These are phyloP conservation scores for Scopulariopsis brevicaulis DNA, from an alignment of 2,329 filamentous ascomycete genomes.

Conservation along the genomic window DNA sequence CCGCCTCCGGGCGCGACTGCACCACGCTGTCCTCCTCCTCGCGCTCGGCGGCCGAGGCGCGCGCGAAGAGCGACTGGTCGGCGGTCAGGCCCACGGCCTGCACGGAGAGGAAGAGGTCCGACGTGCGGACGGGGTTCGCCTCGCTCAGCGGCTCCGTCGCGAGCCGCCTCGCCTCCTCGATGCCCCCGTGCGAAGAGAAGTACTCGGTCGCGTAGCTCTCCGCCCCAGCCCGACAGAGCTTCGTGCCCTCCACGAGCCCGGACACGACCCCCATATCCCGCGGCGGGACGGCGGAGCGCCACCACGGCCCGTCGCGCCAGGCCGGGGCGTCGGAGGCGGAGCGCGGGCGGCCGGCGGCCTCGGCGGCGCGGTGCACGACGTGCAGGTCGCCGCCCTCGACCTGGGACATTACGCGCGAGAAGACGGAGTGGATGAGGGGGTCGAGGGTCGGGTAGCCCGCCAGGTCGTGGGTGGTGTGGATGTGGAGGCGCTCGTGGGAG, in stretches of 20 bases:
- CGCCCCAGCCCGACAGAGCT: constrained; percentile 79
- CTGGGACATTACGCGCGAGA: constrained; percentile 95
- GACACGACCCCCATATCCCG: constrained; percentile 72
- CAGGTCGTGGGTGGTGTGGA: constrained; percentile 94
- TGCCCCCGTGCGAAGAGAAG: constrained; percentile 64
- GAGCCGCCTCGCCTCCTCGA: constrained; percentile 69
- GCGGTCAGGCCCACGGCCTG: constrained; percentile 66
- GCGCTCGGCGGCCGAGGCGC: constrained; percentile 38
- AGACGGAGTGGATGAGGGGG: constrained; percentile 81
- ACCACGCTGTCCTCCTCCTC: constrained; percentile 43
- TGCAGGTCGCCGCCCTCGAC: constrained; percentile 93
- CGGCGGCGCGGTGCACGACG: constrained; percentile 86
- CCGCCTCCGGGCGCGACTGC: constrained; percentile 37
- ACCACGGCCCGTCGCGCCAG: constrained; percentile 96
- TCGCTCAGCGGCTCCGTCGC: constrained; percentile 72
- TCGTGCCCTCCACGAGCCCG: constrained; percentile 76
- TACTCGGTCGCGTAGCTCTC: constrained; percentile 82
- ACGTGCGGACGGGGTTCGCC: constrained; percentile 80
- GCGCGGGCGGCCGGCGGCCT: constrained; percentile 59
- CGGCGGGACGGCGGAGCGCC: constrained; percentile 59
- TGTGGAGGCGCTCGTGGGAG: constrained; percentile 90
- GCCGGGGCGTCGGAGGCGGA: constrained; percentile 49
- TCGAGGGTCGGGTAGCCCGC: constrained; percentile 91
- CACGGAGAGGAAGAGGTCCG: constrained; percentile 90
- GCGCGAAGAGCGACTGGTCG: constrained; percentile 54